Conservation (phyloP, 305 asterid genomes). For the Fraxinus xanthoxyloides region DNA sequence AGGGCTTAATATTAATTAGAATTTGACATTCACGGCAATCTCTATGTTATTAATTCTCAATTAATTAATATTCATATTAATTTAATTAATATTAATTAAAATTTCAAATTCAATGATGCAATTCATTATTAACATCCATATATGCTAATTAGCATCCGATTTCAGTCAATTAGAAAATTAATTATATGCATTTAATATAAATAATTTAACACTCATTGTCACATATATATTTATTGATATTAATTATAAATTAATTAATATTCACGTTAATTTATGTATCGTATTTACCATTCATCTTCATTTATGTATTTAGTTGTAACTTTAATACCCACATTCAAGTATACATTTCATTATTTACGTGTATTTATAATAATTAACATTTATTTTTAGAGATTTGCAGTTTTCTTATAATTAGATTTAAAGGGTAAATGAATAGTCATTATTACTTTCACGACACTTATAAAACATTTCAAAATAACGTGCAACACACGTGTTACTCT, state of each 20-base stretch:
- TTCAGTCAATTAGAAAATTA: not conserved
- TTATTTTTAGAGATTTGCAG: no score
- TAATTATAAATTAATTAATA: no score
- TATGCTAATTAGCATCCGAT: not conserved
- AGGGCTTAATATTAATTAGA: no score
- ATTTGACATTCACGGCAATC: not conserved
- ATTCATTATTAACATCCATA: no score
- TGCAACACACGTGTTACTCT: no score
- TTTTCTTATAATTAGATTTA: not conserved
- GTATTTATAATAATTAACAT: not conserved
- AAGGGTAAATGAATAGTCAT: not conserved
- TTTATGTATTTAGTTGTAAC: not conserved
- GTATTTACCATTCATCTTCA: not conserved
- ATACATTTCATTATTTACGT: not conserved
- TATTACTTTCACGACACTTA: no score
- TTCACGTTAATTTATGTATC: not conserved
- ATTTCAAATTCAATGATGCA: not conserved
- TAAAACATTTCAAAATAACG: no score
- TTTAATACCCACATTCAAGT: not conserved
- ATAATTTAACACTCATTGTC: not conserved
- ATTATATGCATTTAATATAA: no score
- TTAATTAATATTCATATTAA: not conserved
- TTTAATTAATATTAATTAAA: no score
- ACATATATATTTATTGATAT: no score
- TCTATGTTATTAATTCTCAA: no score